Conservation (phyloP, 2,329 filamentous ascomycete species). For the Exophiala sp. region DNA sequence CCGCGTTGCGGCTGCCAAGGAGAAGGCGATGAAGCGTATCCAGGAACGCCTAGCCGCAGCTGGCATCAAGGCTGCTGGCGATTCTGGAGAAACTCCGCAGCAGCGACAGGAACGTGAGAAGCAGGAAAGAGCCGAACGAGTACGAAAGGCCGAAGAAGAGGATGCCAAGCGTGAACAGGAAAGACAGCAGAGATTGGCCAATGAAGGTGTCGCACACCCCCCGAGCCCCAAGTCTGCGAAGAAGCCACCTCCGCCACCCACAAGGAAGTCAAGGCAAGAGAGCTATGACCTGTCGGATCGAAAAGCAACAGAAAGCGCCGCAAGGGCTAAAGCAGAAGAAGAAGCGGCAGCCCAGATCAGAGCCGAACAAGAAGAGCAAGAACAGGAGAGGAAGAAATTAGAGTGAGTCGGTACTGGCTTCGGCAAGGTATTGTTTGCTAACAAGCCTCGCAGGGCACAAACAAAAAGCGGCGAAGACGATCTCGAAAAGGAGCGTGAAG, state of each 20-base stretch:
- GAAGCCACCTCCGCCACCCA: slow-evolving; percentile 71
- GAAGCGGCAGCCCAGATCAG: slow-evolving; percentile 63
- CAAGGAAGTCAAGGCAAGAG: slow-evolving; percentile 64
- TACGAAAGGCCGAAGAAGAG: slow-evolving; percentile 89
- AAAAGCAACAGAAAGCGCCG: slow-evolving; percentile 51
- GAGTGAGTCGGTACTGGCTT: slow-evolving; percentile 63
- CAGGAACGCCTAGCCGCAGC: slow-evolving; percentile 91
- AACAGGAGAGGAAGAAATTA: slow-evolving; percentile 67
- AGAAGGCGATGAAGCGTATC: slow-evolving; percentile 95
- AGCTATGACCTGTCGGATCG: slow-evolving; percentile 56
- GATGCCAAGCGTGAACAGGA: slow-evolving; percentile 85
- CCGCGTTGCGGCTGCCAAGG: slow-evolving; percentile 90
- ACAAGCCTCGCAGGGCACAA: slow-evolving; percentile 57
- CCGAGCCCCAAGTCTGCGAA: slow-evolving; percentile 46
- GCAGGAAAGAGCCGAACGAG: slow-evolving; percentile 79
- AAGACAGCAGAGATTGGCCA: slow-evolving; percentile 74
- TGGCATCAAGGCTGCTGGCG: slow-evolving; percentile 78
- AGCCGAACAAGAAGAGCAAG: slow-evolving; percentile 72
- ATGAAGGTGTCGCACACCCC: slow-evolving; percentile 63
- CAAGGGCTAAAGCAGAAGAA: slow-evolving; percentile 60
- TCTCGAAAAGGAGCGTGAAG: slow-evolving; percentile 73
- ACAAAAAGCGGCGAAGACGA: slow-evolving; percentile 75
- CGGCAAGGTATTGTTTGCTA: slow-evolving; percentile 28
- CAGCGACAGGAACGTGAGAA: slow-evolving; percentile 87
- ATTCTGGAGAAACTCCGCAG: slow-evolving; percentile 73